These are phyloP conservation scores for Clitopilus passeckerianus DNA, from an alignment of 768 basidiomycete genomes.

Conservation along the genomic window DNA sequence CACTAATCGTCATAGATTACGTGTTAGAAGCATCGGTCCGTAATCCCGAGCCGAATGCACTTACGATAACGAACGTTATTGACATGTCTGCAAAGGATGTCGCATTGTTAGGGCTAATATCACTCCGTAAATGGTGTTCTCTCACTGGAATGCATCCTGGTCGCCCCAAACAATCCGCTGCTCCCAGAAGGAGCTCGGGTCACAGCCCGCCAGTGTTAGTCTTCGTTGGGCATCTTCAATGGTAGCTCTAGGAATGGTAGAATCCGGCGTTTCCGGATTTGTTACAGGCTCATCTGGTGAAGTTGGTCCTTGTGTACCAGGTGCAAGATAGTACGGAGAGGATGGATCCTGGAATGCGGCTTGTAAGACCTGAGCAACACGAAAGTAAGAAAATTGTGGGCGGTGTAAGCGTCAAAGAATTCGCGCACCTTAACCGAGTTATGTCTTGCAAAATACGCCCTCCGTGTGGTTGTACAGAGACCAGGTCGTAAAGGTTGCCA, in stretches of 20 bases:
- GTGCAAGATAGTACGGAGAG: conserved; percentile 62
- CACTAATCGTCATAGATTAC: conserved; percentile 30
- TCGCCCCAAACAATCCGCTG: conserved; percentile 79
- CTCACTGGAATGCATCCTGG: conserved; percentile 74
- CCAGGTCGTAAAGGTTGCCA: neutral
- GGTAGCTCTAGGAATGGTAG: conserved; percentile 8
- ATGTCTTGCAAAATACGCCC: neutral
- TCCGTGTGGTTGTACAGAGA: neutral
- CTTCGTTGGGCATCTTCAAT: conserved; percentile 36
- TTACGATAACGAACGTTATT: conserved; percentile 74
- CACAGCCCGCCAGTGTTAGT: conserved; percentile 44
- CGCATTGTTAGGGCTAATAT: neutral
- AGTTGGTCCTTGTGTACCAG: conserved; percentile 54
- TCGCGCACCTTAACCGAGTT: neutral
- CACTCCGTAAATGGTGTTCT: too few relatives aligned
- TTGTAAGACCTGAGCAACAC: conserved; percentile 43
- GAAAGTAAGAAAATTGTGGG: neutral
- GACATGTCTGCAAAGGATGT: conserved; percentile 50
- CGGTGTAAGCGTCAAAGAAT: neutral
- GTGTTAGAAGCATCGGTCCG: neutral
- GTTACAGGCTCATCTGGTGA: conserved; percentile 46
- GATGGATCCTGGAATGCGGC: conserved; percentile 57
- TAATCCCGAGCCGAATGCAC: conserved; percentile 10
- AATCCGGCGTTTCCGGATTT: conserved; percentile 5
- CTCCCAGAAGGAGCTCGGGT: conserved; percentile 69